Evolutionary conservation across 208 protist genomes (phyloP).

Genomic region (Acanthamoeba lugdunensis): DNA sequence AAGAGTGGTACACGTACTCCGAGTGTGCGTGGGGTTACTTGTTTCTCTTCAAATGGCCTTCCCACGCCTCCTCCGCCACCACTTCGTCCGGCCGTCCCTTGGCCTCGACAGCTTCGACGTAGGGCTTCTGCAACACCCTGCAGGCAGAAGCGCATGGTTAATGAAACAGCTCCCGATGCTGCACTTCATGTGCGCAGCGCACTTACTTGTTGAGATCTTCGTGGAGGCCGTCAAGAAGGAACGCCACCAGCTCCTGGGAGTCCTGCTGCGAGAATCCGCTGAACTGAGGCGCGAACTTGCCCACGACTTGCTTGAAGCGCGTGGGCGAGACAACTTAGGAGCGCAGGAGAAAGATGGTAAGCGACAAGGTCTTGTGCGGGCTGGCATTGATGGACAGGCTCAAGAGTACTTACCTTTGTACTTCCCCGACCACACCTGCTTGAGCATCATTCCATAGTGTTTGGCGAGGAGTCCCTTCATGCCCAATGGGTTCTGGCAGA

Average conservation of each 20-base stretch:
- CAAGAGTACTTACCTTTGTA: not conserved
- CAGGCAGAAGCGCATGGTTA: not conserved
- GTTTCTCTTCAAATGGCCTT: conserved; percentile 89
- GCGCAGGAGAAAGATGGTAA: too few species aligned
- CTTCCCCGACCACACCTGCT: conserved; percentile 86
- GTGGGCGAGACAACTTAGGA: conserved; percentile 68
- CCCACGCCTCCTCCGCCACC: conserved; percentile 90
- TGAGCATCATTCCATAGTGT: conserved; percentile 89
- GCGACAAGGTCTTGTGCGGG: too few species aligned
- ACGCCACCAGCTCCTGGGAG: conserved; percentile 80
- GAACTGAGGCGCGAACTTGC: conserved; percentile 80
- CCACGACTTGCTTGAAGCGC: conserved; percentile 90
- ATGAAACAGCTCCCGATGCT: not conserved
- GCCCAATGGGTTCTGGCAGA: conserved; percentile 75
- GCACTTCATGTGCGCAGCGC: too few species aligned
- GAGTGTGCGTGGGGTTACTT: not conserved
- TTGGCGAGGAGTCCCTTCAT: conserved; percentile 82
- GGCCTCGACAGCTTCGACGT: conserved; percentile 86
- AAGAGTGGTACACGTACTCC: not conserved
- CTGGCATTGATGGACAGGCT: not conserved
- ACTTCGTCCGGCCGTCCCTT: conserved; percentile 85
- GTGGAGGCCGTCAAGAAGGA: conserved; percentile 81
- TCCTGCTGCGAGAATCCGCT: conserved; percentile 81
- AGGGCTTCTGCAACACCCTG: conserved; percentile 84
- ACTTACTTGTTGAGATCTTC: conserved; percentile 78